phyloP scores from a whole-genome alignment of 108 stramenopile genomes.

The Cyclotella distinguenda region DNA sequence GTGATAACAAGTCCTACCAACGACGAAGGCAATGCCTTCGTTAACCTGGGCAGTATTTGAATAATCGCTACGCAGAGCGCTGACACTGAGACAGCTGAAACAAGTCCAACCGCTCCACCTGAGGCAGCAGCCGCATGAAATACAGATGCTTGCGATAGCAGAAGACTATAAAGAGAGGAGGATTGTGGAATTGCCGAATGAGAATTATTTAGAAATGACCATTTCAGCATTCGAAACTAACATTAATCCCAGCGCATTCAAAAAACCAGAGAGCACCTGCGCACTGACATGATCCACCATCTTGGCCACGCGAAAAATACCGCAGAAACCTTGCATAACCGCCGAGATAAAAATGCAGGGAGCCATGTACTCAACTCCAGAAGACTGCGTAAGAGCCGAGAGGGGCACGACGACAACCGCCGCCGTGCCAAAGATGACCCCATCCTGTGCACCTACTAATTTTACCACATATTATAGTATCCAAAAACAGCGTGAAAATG shows the following conservation, averaged over 20 bases:
- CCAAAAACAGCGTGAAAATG: not conserved
- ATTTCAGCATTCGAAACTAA: not conserved
- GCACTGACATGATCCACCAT: slow-evolving; percentile 44
- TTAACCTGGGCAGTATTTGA: slow-evolving; percentile 23
- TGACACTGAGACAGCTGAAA: slow-evolving; percentile 22
- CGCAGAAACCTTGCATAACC: slow-evolving; percentile 31
- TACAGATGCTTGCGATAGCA: slow-evolving; percentile 33
- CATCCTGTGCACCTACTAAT: slow-evolving; percentile 23
- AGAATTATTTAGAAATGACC: not conserved
- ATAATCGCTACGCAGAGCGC: slow-evolving; percentile 35
- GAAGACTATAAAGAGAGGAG: slow-evolving; percentile 1
- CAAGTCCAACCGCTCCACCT: slow-evolving; percentile 17
- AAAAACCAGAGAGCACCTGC: slow-evolving; percentile 46
- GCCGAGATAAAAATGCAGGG: slow-evolving; percentile 33
- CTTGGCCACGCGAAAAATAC: slow-evolving; percentile 24
- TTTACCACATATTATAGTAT: not conserved
- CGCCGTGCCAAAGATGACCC: slow-evolving; percentile 45
- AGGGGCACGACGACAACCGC: slow-evolving; percentile 43
- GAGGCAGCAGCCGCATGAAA: slow-evolving; percentile 18
- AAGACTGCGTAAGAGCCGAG: slow-evolving; percentile 17
- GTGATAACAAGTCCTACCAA: slow-evolving; percentile 47
- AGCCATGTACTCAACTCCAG: slow-evolving; percentile 38
- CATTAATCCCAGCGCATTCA: slow-evolving; percentile 43
- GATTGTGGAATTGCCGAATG: too few relatives aligned
- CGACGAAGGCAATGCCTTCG: slow-evolving; percentile 32